A percentile compares a stretch with the other conserved stretches of the same genome.
Conservation (phyloP, 306 rosid genomes). For the Lathyrus tuberosus region DNA sequence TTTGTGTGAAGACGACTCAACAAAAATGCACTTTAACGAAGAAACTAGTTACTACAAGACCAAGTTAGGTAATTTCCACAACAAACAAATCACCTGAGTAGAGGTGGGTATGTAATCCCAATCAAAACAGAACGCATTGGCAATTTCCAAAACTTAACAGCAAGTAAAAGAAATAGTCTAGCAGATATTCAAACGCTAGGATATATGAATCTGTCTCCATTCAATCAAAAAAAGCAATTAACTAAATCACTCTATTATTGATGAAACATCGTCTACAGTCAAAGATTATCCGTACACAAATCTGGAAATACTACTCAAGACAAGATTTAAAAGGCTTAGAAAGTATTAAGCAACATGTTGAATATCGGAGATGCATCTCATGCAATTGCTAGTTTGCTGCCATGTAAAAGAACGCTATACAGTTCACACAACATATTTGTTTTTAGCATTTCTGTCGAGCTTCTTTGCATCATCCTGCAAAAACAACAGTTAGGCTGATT, state of each 20-base stretch:
- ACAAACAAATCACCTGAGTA: no score
- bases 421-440: conserved; percentile 54
- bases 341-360: conserved; percentile 23
- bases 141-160: neutral
- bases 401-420: conserved; percentile 26
- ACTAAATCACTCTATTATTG: conserved; percentile 32
- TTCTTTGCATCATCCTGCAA: conserved; percentile 82
- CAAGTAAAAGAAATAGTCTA: neutral
- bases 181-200: neutral
- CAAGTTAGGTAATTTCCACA: no score
- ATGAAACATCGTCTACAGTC: conserved; percentile 15
- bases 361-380: conserved; percentile 1
- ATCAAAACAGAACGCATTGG: no score
- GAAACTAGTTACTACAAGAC: no score
- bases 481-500: neutral
- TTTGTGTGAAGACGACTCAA: no score
- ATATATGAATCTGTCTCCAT: neutral
- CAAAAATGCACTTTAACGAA: no score
- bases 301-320: conserved; percentile 14
- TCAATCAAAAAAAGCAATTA: conserved; percentile 11
- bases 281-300: conserved; percentile 11
- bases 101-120: no score
- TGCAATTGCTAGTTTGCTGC: conserved; percentile 10
- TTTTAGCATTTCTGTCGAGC: conserved; percentile 60
- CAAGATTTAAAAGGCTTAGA: neutral